Evolutionary conservation across 805 yeast genomes (phyloP), one percentile per base, ranked within the genome.

Genomic region (Hanseniaspora osmophila): DNA sequence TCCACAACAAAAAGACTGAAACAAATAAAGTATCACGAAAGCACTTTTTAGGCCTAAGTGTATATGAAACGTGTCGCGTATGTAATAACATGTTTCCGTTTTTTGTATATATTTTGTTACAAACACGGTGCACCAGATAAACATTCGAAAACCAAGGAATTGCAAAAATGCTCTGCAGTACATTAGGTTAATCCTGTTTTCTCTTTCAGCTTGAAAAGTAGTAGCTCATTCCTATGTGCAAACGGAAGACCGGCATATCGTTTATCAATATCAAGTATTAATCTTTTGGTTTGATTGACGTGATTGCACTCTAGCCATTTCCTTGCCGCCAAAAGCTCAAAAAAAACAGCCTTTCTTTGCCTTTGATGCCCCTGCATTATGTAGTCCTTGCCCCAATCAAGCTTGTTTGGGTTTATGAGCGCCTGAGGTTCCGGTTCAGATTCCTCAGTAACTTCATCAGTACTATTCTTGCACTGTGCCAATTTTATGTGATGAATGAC

Each of bases 261-360:
- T 11, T 38, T 19, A 10, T 38, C 41, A 18, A 38, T 12, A 10
- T 38, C 30, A 10, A 18, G 11, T 10, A 38, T 3, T 18, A 38
- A 29, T 38, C 41, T 38, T 19, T 10, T 38, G 11, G 41, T 15
- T 38, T 38, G 41, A 32, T 44, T 37, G 40, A 43, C 19, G 53
- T 53, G 30, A 49, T 52, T 2, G 61, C 51, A 33, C 53, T 65
- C 62, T 13, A 70, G 69, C 82, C 95, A 78, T 56, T 82, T 84
- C 46, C 74, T 74, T 6, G 86, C 80, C 0, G 95, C 79, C 27
- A 87, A 58, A 27, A 87, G 58, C 51, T 73, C 71, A 85, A 95
- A 87, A 29, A 88, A 68, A 0, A 84, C 75, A 1, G 87, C 76
- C 57, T 86, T 86, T 45, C 96, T 70, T 44, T 62, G 62, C 47